Conservation (phyloP, 2,329 filamentous ascomycete genomes). For the Exserohilum rostratum region DNA sequence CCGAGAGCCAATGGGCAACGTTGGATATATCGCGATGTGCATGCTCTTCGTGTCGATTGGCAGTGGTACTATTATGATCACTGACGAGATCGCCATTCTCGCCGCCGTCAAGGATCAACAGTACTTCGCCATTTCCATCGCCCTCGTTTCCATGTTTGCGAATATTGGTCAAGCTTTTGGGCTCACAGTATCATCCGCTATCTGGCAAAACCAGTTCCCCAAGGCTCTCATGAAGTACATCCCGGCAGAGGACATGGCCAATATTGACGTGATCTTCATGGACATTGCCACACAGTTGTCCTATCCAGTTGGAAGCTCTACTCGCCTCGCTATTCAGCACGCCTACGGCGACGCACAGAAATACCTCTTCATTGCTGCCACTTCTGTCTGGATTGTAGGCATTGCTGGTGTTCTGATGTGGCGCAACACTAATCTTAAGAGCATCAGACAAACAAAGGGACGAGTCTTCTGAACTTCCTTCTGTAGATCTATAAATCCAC, state of each 20-base stretch:
- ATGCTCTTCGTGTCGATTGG: conserved; percentile 36
- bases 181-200: conserved; percentile 62
- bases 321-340: conserved; percentile 48
- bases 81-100: conserved; percentile 29
- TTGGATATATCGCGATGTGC: conserved; percentile 42
- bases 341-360: conserved; percentile 31
- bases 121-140: conserved; percentile 56
- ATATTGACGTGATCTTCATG: conserved; percentile 53
- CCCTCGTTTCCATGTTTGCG: conserved; percentile 62
- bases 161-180: conserved; percentile 58
- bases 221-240: conserved; percentile 11
- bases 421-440: conserved; percentile 17
- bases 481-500: no score
- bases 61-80: conserved; percentile 32
- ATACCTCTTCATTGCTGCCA: conserved; percentile 14
- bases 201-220: conserved; percentile 59
- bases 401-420: conserved; percentile 18
- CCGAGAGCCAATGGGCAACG: conserved; percentile 21
- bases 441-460: conserved; percentile 16
- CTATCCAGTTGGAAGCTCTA: conserved; percentile 57
- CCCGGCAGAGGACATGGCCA: conserved; percentile 52
- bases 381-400: conserved; percentile 11
- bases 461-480: no score
- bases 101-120: conserved; percentile 37
- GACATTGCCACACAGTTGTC: conserved; percentile 60